Conservation (phyloP, 345 rosid genomes). For the Eucalyptus urophylla region DNA sequence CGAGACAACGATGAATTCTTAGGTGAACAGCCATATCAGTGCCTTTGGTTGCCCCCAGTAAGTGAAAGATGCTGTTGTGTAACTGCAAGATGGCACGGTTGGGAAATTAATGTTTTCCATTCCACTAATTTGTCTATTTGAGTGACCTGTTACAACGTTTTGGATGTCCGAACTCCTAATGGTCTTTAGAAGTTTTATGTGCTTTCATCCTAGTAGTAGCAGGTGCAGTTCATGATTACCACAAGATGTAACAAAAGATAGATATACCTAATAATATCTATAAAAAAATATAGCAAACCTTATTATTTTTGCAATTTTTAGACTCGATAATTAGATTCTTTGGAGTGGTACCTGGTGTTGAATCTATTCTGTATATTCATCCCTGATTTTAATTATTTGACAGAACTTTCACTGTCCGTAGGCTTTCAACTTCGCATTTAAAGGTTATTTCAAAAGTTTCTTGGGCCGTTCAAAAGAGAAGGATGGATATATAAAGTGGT, state of each 20-base stretch:
- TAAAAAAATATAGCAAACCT: background rate
- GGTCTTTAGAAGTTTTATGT: background rate
- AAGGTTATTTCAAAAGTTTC: slow-evolving; percentile 78
- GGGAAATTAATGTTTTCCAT: background rate
- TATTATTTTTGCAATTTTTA: background rate
- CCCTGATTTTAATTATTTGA: slow-evolving; percentile 31
- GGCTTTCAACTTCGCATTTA: slow-evolving; percentile 98
- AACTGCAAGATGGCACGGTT: background rate
- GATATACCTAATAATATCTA: background rate
- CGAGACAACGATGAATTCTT: background rate
- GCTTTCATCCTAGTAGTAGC: background rate
- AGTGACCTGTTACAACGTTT: background rate
- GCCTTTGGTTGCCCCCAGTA: background rate
- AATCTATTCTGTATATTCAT: background rate
- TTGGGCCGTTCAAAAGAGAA: slow-evolving; percentile 76
- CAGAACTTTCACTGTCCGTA: slow-evolving; percentile 51
- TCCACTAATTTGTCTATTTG: background rate
- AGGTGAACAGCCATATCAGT: background rate
- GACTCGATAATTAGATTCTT: background rate
- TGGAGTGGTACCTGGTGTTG: background rate
- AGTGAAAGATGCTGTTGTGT: background rate
- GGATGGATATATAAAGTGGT: slow-evolving; percentile 79
- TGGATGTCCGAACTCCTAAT: background rate
- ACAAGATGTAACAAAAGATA: background rate
- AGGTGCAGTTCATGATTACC: background rate